Base-by-base conservation (phyloP, 306 rosid species). In the Vigna reflexopilosa region DNA sequence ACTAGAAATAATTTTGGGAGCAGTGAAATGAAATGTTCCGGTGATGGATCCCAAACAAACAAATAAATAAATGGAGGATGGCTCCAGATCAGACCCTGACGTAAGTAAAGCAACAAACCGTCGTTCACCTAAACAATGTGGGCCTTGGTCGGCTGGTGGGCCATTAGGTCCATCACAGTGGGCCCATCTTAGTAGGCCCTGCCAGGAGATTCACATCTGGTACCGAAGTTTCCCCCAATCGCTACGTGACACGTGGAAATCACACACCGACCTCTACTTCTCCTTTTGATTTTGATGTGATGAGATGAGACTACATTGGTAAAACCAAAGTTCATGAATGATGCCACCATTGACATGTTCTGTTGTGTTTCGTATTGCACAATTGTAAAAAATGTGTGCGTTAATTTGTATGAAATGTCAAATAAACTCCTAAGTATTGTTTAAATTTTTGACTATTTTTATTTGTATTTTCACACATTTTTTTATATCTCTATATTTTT, bases 111-210 rank as follows among this genome's bases (percentile, higher is more conserved):
- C 57, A 77, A 52, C 45, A 66, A 77, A 50, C 20, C 67, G 44
- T 67, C 67, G 34, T 77, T 9, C 61, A 70, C 20, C 24, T 13
- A 9, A n/a, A 10, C 59, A 4, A 69, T 40, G 5, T 20, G 78
- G 64, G 30, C 36, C n/a, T 1, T 40, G 67, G 74, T 36, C 76
- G 84, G 86, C 69, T 76, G 77, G 82, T 84, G 78, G 76, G 79
- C 72, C 71, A 17, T 13, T n/a, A 13, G 67, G 34, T 30, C 34
- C 34, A 30, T 30, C 34, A 4, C 3, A 30, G 34, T 4, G 38
- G 38, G 32, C 42, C 85, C 77, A 77, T 82, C 6, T 32, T 1
- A 6, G 10, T 67, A 77, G 83, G 59, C 64, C 84, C 59, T 38
- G 14, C 3, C 7, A 50, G 17, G 16, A 22, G n/a, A 66, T 66